These are phyloP conservation scores for Nigrograna mackinnonii DNA, from an alignment of 2,329 filamentous ascomycete genomes.

Conservation along the genomic window DNA sequence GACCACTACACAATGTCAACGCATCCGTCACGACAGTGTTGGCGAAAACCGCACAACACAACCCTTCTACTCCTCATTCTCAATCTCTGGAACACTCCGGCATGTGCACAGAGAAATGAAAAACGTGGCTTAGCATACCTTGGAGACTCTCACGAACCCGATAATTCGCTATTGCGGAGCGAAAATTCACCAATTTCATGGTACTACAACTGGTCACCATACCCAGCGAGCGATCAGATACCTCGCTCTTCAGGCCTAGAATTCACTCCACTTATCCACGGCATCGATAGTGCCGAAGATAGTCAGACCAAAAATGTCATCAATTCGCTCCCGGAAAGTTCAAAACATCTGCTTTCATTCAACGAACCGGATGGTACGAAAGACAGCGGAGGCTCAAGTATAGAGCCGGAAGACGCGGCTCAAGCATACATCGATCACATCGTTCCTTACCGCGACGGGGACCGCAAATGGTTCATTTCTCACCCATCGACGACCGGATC, in stretches of 20 bases:
- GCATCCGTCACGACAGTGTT: too few species aligned
- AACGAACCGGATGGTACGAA: slow-evolving; percentile 75
- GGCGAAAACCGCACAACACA: too few species aligned
- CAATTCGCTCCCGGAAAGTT: slow-evolving; percentile 57
- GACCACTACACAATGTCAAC: too few species aligned
- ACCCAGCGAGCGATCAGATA: slow-evolving; percentile 58
- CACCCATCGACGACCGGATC: slow-evolving; percentile 72
- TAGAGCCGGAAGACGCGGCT: slow-evolving; percentile 66
- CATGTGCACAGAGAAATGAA: slow-evolving; percentile 35
- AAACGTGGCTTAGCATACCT: slow-evolving; percentile 79
- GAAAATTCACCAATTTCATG: slow-evolving; percentile 68
- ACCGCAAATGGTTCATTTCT: slow-evolving; percentile 65
- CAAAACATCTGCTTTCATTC: slow-evolving; percentile 72
- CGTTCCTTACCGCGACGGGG: slow-evolving; percentile 64
- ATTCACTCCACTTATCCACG: slow-evolving; percentile 84
- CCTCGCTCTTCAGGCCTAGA: slow-evolving; percentile 56
- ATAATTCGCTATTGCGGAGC: slow-evolving; percentile 68
- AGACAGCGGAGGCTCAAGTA: slow-evolving; percentile 64
- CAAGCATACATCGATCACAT: slow-evolving; percentile 73
- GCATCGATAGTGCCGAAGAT: slow-evolving; percentile 49
- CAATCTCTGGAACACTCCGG: not conserved
- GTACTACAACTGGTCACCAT: slow-evolving; percentile 80
- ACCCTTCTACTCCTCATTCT: too few species aligned
- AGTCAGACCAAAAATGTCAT: slow-evolving; percentile 63
- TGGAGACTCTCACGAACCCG: slow-evolving; percentile 55